Percentiles rank a stretch among this genome's conserved stretches.
Conservation (phyloP, 2,329 filamentous ascomycete genomes). For the Colletotrichum sp. region DNA sequence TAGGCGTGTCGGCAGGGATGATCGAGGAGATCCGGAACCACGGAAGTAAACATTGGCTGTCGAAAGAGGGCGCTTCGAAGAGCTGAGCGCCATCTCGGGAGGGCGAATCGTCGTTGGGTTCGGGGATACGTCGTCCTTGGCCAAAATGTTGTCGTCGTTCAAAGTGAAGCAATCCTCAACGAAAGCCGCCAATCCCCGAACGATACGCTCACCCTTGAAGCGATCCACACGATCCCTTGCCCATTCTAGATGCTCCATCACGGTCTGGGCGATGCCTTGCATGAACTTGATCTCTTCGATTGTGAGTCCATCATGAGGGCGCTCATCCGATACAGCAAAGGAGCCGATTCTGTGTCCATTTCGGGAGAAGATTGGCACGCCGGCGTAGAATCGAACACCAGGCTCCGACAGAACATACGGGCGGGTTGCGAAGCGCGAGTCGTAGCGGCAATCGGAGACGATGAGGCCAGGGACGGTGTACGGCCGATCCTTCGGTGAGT, state of each 20-base stretch:
- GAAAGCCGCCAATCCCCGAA: conserved; percentile 58
- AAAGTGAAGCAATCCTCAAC: conserved; percentile 51
- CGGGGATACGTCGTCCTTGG: conserved; percentile 4
- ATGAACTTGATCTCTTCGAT: conserved; percentile 56
- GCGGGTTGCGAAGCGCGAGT: conserved; percentile 35
- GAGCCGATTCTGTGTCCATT: conserved; percentile 62
- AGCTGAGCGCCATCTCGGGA: conserved; percentile 6
- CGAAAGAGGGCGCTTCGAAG: background rate
- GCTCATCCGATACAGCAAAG: conserved; percentile 64
- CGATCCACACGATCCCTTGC: conserved; percentile 56
- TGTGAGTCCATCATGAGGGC: conserved; percentile 55
- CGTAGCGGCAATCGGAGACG: conserved; percentile 32
- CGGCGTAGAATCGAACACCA: conserved; percentile 41
- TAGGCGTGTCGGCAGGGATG: background rate
- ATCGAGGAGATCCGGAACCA: background rate
- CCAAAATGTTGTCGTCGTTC: background rate
- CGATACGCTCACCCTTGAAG: conserved; percentile 58
- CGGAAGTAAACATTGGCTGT: conserved; percentile 11
- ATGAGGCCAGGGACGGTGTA: conserved; percentile 33
- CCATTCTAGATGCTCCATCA: conserved; percentile 67
- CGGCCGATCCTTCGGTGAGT: conserved; percentile 23
- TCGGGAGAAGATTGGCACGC: conserved; percentile 64
- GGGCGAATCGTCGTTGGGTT: background rate
- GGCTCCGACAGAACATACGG: conserved; percentile 35
- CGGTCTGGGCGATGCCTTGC: conserved; percentile 58